phyloP scores from a whole-genome alignment of 257 asterid genomes.

The Jacaranda copaia region DNA sequence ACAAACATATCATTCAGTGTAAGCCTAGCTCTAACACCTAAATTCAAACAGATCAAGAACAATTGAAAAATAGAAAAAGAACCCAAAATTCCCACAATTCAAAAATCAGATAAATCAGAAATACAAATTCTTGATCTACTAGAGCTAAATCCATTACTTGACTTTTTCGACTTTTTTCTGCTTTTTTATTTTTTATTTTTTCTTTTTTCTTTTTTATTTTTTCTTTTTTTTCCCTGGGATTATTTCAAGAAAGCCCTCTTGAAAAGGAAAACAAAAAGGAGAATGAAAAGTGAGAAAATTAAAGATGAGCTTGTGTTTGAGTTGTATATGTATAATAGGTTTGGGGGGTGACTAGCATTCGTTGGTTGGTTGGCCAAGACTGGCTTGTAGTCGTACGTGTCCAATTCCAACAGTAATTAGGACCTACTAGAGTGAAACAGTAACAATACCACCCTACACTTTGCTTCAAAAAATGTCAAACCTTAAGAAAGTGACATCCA shows the following conservation, averaged over 20 bases:
- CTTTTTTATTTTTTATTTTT: background rate
- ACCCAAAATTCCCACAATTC: background rate
- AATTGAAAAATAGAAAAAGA: slow-evolving; percentile 8
- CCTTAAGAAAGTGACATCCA: no score
- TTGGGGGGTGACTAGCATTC: slow-evolving; percentile 26
- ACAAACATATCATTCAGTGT: slow-evolving; percentile 16
- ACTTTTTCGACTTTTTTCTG: background rate
- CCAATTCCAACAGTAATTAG: slow-evolving; percentile 6
- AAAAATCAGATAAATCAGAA: background rate
- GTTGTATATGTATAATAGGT: slow-evolving; percentile 12
- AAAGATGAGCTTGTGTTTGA: background rate
- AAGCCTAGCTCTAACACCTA: slow-evolving; percentile 7
- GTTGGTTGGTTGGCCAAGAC: slow-evolving; percentile 41
- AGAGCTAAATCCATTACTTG: slow-evolving; percentile 36
- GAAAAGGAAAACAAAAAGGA: slow-evolving; percentile 2
- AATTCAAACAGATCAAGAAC: slow-evolving; percentile 28
- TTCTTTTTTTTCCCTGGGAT: background rate
- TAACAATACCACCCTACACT: no score
- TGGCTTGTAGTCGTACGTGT: slow-evolving; percentile 38
- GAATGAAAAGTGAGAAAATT: background rate
- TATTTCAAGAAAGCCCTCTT: slow-evolving; percentile 28
- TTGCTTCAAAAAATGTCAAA: no score
- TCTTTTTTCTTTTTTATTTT: background rate
- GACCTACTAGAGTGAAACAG: background rate
- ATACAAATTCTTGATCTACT: slow-evolving; percentile 15